Evolutionary conservation across 2,329 filamentous ascomycete genomes (phyloP).

Genomic region (Dactylellina parvicollis): DNA sequence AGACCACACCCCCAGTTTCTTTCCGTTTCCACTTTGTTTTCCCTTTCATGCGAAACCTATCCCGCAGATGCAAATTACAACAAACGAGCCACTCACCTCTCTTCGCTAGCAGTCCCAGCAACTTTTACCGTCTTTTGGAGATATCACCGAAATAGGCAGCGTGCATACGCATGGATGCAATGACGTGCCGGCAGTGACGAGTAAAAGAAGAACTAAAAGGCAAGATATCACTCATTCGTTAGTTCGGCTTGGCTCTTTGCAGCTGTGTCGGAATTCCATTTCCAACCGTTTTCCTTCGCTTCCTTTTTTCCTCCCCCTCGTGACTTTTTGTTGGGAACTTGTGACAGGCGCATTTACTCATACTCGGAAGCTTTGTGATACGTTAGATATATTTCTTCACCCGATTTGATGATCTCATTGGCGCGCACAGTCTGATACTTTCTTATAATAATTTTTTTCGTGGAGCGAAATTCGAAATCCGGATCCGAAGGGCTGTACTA

Average conservation of each 20-base stretch:
- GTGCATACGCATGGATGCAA: slow-evolving; percentile 45
- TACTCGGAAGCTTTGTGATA: slow-evolving; percentile 8
- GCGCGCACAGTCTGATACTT: background rate
- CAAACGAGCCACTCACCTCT: slow-evolving; percentile 36
- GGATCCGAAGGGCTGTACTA: slow-evolving; percentile 11
- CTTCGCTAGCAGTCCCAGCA: slow-evolving; percentile 1
- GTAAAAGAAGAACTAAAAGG: slow-evolving; percentile 13
- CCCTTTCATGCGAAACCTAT: slow-evolving; percentile 18
- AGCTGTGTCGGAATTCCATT: slow-evolving; percentile 18
- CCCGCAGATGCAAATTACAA: slow-evolving; percentile 47
- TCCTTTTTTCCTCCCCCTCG: background rate
- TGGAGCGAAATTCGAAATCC: background rate
- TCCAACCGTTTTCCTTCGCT: background rate
- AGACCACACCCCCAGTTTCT: background rate
- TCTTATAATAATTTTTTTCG: background rate
- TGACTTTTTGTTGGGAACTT: slow-evolving; percentile 3
- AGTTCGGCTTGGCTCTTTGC: background rate
- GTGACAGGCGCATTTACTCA: slow-evolving; percentile 12
- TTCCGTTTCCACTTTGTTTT: background rate
- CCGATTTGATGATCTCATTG: background rate
- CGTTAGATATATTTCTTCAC: background rate
- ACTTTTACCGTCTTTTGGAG: background rate
- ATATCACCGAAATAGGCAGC: slow-evolving; percentile 21
- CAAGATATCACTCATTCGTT: slow-evolving; percentile 20
- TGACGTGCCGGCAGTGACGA: slow-evolving; percentile 28